These are phyloP conservation scores for Kodamaea sp. DNA, from an alignment of 1,139 yeast species.

Conservation along the genomic window DNA sequence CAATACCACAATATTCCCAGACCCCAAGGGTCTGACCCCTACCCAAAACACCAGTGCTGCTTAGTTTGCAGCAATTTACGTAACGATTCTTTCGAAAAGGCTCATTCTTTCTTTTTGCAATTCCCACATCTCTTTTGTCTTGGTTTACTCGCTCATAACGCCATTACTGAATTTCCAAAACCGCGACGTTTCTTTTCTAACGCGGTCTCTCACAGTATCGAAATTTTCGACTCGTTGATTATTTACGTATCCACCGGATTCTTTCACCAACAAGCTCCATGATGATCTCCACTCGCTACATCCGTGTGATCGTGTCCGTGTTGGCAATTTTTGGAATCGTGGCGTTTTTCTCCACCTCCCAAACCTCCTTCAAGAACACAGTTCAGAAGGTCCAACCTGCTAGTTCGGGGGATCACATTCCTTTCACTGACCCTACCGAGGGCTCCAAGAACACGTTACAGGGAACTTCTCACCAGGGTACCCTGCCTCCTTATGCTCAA, in stretches of 20 bases:
- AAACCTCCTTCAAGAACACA: slow-evolving; percentile 27
- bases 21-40: no score
- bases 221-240: background rate
- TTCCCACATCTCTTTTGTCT: no score
- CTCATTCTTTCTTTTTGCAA: no score
- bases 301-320: slow-evolving; percentile 38
- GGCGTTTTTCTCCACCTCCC: slow-evolving; percentile 39
- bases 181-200: no score
- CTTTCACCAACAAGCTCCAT: background rate
- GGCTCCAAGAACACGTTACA: slow-evolving; percentile 34
- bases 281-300: slow-evolving; percentile 39
- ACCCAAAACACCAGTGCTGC: no score
- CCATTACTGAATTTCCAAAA: no score
- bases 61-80: no score
- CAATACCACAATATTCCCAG: no score
- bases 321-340: slow-evolving; percentile 37
- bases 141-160: no score
- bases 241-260: background rate
- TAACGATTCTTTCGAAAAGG: no score
- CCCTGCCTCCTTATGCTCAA: slow-evolving; percentile 37
- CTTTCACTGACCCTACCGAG: slow-evolving; percentile 16
- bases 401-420: slow-evolving; percentile 22
- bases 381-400: slow-evolving; percentile 30
- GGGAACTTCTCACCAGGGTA: slow-evolving; percentile 35
- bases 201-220: background rate